phyloP scores from a whole-genome alignment of 257 asterid species.

The Catharanthus roseus region DNA sequence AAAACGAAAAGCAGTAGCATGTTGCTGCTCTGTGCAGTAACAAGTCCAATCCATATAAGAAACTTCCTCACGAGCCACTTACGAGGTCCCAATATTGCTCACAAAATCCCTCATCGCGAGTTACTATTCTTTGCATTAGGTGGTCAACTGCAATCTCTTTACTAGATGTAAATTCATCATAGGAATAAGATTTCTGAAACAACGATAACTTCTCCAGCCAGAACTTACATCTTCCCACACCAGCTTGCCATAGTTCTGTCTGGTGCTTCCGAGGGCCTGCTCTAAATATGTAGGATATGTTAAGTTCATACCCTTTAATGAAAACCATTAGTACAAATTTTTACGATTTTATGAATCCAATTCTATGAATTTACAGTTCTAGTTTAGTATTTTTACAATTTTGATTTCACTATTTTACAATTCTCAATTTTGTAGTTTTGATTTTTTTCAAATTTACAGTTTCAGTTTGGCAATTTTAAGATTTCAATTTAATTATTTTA shows the following conservation, averaged over 20 bases:
- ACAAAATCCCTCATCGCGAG: slow-evolving; percentile 76
- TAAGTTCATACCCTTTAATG: too few relatives aligned
- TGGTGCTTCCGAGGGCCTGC: slow-evolving; percentile 50
- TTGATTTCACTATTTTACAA: too few relatives aligned
- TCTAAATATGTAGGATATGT: slow-evolving; percentile 19
- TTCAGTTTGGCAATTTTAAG: too few relatives aligned
- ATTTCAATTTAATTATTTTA: too few relatives aligned
- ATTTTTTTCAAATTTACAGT: too few relatives aligned
- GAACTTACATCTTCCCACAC: slow-evolving; percentile 32
- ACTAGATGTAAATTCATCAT: slow-evolving; percentile 31
- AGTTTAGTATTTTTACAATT: too few relatives aligned
- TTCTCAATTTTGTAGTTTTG: too few relatives aligned
- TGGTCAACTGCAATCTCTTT: slow-evolving; percentile 38
- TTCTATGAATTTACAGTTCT: too few relatives aligned
- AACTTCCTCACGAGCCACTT: slow-evolving; percentile 73
- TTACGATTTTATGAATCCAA: too few relatives aligned
- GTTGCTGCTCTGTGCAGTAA: too few relatives aligned
- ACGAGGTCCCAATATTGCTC: slow-evolving; percentile 77
- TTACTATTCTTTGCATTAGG: slow-evolving; percentile 54
- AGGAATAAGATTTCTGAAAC: slow-evolving; percentile 41
- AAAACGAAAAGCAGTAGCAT: too few relatives aligned
- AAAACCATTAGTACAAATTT: too few relatives aligned
- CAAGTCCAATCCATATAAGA: slow-evolving; percentile 59
- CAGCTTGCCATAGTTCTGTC: slow-evolving; percentile 33
- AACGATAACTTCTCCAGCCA: slow-evolving; percentile 50